phyloP scores from a whole-genome alignment of 1,139 yeast genomes.

The Hemisphaericaspora lyxosophila region DNA sequence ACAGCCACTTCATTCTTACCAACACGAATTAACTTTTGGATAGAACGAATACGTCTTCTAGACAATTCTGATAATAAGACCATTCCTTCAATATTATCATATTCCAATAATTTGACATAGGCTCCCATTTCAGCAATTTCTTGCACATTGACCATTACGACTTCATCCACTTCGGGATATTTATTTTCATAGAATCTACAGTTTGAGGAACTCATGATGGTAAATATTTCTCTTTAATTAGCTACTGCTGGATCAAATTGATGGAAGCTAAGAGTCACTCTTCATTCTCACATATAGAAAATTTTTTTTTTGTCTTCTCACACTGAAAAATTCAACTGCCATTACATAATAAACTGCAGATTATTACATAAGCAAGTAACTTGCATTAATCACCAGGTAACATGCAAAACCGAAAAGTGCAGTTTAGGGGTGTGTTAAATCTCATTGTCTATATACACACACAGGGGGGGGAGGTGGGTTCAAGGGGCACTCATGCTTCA shows the following conservation, averaged over 20 bases:
- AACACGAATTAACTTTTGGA: slow-evolving; percentile 94
- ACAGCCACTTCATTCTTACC: slow-evolving; percentile 99
- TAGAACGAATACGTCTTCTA: slow-evolving; percentile 97
- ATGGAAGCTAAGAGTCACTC: neutral
- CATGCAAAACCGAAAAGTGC: neutral
- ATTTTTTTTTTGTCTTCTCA: neutral
- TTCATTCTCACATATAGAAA: neutral
- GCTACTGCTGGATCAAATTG: neutral
- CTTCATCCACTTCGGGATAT: slow-evolving; percentile 98
- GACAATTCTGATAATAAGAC: slow-evolving; percentile 92
- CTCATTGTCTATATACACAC: neutral
- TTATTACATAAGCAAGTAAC: neutral
- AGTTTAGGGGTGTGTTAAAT: neutral
- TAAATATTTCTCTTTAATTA: neutral
- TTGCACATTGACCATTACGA: slow-evolving; percentile 97
- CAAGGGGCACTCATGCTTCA: neutral
- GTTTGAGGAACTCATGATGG: slow-evolving; percentile 74
- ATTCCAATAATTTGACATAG: slow-evolving; percentile 90
- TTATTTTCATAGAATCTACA: slow-evolving; percentile 98
- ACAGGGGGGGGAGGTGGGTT: too few species aligned
- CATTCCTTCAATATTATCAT: slow-evolving; percentile 99
- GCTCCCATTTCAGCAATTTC: slow-evolving; percentile 99
- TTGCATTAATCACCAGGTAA: neutral
- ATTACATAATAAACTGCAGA: slow-evolving; percentile 1
- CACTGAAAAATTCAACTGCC: neutral